Base-by-base conservation (phyloP, 2,329 filamentous ascomycete genomes). In the Colletotrichum sp. region DNA sequence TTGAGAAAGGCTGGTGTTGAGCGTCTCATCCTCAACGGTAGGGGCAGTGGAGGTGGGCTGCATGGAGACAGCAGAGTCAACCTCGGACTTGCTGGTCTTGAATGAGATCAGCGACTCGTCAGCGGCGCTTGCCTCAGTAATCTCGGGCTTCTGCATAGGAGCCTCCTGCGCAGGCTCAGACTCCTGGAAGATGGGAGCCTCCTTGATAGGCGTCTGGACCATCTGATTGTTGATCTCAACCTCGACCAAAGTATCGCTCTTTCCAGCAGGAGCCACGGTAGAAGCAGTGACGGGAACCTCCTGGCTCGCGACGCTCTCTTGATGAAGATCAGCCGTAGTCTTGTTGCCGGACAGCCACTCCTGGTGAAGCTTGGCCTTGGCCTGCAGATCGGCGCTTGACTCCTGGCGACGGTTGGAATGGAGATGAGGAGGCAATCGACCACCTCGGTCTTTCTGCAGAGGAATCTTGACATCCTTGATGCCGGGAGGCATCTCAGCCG, bases 401-500 rank as follows among this genome's bases (percentile, higher is more conserved):
- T 57, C 57, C 65, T 68, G 52, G 21, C 24, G 24, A 26, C n/a
- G 44, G n/a, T 21, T 32, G 18, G 16, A 28, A 10, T 63, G 68
- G 4, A 49, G 16, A 32, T 63, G 68, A 24, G 36, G 36, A 21
- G 57, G 68, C 55, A 63, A 18, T 34, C 57, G 24, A 34, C 13
- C 13, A 24, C 16, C 16, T 4, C 2, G 34, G n/a, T n/a, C 26
- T 12, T 52, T 26, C 36, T 18, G 28, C 2, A 64, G 26, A 8
- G 74, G 74, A 18, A 76, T 65, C 32, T 76, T 65, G 44, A 69
- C 49, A 21, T 76, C 59, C 12, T 34, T 32, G 21, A 74, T 69
- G n/a, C 74, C 74, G 16, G 10, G 18, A 36, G 74, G 74, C 28
- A 52, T 49, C 39, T 60, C 59, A 13, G 49, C 74, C 26, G 64